phyloP scores from a whole-genome alignment of 345 rosid genomes.

The Euclidium syriacum region DNA sequence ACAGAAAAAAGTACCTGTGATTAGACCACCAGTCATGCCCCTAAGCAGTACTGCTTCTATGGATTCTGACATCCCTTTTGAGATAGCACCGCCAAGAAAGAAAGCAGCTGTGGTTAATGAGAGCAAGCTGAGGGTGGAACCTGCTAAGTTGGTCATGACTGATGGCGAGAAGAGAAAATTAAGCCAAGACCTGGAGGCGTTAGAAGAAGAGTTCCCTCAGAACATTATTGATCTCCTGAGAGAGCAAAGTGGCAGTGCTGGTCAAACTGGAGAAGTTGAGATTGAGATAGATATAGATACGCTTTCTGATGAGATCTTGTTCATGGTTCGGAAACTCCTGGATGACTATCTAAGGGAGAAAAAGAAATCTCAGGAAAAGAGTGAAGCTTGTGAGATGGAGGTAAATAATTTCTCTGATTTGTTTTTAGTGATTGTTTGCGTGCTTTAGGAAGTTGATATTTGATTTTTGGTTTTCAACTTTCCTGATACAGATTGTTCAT shows the following conservation, averaged over 20 bases:
- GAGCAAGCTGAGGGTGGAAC: constrained; percentile 34
- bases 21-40: constrained; percentile 26
- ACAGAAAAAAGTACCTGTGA: constrained; percentile 60
- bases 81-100: constrained; percentile 39
- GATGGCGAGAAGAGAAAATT: constrained; percentile 50
- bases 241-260: constrained; percentile 51
- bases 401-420: constrained; percentile 32
- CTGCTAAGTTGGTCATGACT: constrained; percentile 43
- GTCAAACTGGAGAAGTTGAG: constrained; percentile 61
- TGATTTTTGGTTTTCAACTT: constrained; percentile 23
- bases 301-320: constrained; percentile 61
- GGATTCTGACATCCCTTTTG: constrained; percentile 28
- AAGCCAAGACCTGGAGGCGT: constrained; percentile 51
- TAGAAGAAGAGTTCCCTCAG: constrained; percentile 66
- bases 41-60: constrained; percentile 27
- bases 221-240: constrained; percentile 61
- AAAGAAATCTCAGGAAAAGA: constrained; percentile 42
- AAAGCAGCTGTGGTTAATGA: constrained; percentile 36
- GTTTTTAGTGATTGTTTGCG: constrained; percentile 8
- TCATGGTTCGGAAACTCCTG: constrained; percentile 57
- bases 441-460: neutral
- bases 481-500: constrained; percentile 48
- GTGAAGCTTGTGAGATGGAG: constrained; percentile 76
- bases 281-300: constrained; percentile 84
- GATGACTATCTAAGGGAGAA: constrained; percentile 61